Evolutionary conservation across 768 basidiomycete genomes (phyloP).

Genomic region (Pisolithus microcarpus): DNA sequence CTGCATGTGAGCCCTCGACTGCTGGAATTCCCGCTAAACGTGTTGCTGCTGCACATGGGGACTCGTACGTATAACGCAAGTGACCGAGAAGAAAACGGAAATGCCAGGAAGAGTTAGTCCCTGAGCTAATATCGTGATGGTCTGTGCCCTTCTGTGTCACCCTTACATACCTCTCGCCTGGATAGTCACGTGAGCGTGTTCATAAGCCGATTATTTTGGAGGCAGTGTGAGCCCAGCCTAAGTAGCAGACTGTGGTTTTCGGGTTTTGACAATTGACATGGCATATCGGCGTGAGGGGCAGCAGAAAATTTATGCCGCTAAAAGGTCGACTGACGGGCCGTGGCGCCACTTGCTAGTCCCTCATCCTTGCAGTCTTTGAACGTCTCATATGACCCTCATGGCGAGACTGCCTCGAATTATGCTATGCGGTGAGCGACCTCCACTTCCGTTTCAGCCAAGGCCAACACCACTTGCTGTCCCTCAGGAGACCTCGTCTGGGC

Average conservation of each 20-base stretch:
- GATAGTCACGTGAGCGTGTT: no score
- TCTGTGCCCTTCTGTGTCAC: no score
- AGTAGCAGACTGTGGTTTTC: no score
- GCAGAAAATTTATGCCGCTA: no score
- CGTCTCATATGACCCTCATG: slow-evolving; percentile 7
- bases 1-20: slow-evolving; percentile 72
- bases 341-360: no score
- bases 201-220: no score
- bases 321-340: no score
- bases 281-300: no score
- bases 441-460: background rate
- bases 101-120: slow-evolving; percentile 57
- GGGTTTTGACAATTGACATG: no score
- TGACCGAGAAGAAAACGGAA: slow-evolving; percentile 69
- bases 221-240: no score
- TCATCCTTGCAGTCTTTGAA: no score
- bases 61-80: slow-evolving; percentile 52
- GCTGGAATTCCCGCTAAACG: slow-evolving; percentile 66
- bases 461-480: background rate
- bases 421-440: slow-evolving; percentile 26
- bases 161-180: no score
- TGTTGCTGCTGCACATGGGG: slow-evolving; percentile 82
- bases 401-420: slow-evolving; percentile 20
- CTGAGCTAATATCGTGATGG: slow-evolving; percentile 31
- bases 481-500: slow-evolving; percentile 76